Evolutionary conservation across 2,329 filamentous ascomycete genomes (phyloP).

Genomic region (Exophiala lecanii-corni): DNA sequence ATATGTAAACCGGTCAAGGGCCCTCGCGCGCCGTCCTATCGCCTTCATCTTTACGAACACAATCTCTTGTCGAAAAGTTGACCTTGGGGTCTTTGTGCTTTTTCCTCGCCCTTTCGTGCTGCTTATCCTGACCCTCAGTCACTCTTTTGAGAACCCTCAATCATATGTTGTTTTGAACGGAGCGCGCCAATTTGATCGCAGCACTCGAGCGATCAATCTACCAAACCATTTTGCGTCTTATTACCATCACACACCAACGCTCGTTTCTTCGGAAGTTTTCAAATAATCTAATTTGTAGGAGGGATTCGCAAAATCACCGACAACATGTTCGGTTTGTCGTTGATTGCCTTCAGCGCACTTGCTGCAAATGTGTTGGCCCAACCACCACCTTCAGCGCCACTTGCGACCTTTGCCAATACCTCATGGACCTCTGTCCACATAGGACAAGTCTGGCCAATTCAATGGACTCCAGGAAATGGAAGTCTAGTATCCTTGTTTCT

Average conservation of each 20-base stretch:
- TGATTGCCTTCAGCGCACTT: conserved; percentile 16
- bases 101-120: not conserved
- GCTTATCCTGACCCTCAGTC: not conserved
- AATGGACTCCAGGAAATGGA: conserved; percentile 19
- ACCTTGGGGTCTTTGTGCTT: not conserved
- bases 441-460: conserved; percentile 20
- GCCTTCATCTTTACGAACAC: too few relatives aligned
- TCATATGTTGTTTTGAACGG: too few relatives aligned
- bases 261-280: too few relatives aligned
- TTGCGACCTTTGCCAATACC: conserved; percentile 17
- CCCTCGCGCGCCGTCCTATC: not conserved
- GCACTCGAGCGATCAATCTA: too few relatives aligned
- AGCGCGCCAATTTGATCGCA: too few relatives aligned
- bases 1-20: not conserved
- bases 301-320: not conserved
- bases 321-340: conserved; percentile 8
- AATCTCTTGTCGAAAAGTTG: not conserved
- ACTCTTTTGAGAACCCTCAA: not conserved
- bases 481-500: conserved; percentile 18
- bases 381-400: conserved; percentile 6
- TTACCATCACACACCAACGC: not conserved
- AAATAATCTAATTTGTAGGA: too few relatives aligned
- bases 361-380: conserved; percentile 12
- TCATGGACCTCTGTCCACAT: conserved; percentile 17
- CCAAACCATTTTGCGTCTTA: too few relatives aligned